Base-by-base conservation (phyloP, 192 early-diverging fungal genomes). In the Coemansia sp. region DNA sequence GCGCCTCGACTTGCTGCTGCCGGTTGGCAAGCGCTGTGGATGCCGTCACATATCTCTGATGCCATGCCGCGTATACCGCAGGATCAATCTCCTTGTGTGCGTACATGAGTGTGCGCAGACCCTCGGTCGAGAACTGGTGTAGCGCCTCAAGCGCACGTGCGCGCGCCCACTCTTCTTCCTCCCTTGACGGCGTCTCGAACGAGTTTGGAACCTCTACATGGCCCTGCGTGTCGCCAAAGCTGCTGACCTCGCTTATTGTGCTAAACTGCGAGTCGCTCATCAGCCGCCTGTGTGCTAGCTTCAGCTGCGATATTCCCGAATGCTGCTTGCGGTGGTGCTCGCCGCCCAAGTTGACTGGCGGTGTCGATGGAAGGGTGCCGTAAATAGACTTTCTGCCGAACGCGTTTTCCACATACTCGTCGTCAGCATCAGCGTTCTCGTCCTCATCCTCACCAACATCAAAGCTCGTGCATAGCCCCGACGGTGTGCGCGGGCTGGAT, bases 81-180 rank as follows among this genome's bases (percentile, higher is more conserved):
- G 88, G 76, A 0, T 78, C 56, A 35, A 97, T 72, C 63, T 83
- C 86, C 51, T 88, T 75, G 73, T 90, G 91, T 5, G 88, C 93
- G 51, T 93, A 89, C 8, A 89, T 85, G 26, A 97, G 83, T 8
- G 95, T 97, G 34, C 95, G 87, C 62, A 96, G 69, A 6, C 95
- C 95, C 55, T 89, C 88, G 39, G 88, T 89, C 0, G 90, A 87
- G 48, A 90, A 91, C 68, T 87, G 84, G 48, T 89, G 87, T 52
- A 91, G 84, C n/a, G 89, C 87, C 68, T 88, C 81, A 43, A 88
- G 77, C 0, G 87, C 85, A 15, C 85, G 84, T 9, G 78, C 84
- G 15, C 89, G 86, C 33, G 86, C 78, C 88, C 87, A 89, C 26
- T 85, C 67, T 65, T 96, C 94, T 56, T 82, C 79, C 26, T 82